phyloP scores from a whole-genome alignment of 306 rosid genomes.

The Abrus pulchellus region DNA sequence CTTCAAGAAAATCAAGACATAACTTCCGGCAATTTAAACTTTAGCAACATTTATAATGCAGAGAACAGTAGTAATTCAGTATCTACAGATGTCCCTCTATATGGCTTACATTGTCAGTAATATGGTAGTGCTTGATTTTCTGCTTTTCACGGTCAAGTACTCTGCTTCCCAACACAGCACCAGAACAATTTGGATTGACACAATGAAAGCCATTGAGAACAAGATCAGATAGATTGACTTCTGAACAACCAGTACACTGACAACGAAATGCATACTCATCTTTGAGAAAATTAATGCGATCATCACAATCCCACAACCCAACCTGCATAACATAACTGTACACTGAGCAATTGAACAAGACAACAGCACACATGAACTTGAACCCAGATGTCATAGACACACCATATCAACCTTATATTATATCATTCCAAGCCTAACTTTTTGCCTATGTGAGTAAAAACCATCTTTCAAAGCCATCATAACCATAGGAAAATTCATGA shows the following conservation, averaged over 20 bases:
- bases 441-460: constrained; percentile 29
- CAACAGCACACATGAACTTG: neutral
- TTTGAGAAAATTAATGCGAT: constrained; percentile 71
- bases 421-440: neutral
- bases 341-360: constrained; percentile 37
- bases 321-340: constrained; percentile 63
- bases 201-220: constrained; percentile 77
- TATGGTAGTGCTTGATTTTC: constrained; percentile 53
- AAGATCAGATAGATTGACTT: constrained; percentile 72
- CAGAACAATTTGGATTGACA: constrained; percentile 65
- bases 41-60: constrained; percentile 16
- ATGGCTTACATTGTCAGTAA: constrained; percentile 44
- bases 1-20: constrained; percentile 26
- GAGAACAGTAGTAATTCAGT: constrained; percentile 38
- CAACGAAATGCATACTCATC: constrained; percentile 78
- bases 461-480: constrained; percentile 24
- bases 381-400: constrained; percentile 22
- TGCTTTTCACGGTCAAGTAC: constrained; percentile 63
- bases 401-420: constrained; percentile 11
- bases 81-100: constrained; percentile 53
- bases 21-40: constrained; percentile 25
- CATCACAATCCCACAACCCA: constrained; percentile 87
- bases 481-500: constrained; percentile 24
- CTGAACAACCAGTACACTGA: constrained; percentile 78
- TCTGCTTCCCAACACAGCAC: constrained; percentile 74